Conservation (phyloP, 2,329 filamentous ascomycete species). For the Ophiognomonia clavigignenti-juglandacearum region DNA sequence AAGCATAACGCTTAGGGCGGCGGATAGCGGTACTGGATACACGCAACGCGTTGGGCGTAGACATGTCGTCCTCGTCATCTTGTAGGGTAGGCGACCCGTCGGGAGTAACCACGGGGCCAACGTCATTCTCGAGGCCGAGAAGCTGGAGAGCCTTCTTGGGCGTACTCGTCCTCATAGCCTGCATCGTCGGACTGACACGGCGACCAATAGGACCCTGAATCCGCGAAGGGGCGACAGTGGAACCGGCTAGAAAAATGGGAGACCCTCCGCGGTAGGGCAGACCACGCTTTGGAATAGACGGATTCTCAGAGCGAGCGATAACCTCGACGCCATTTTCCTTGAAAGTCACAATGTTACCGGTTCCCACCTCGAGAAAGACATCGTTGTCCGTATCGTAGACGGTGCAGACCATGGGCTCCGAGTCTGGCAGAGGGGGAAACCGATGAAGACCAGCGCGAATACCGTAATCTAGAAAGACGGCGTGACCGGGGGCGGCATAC, state of each 20-base stretch:
- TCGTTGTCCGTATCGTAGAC: slow-evolving; percentile 8
- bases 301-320: background rate
- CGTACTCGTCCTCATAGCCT: slow-evolving; percentile 8
- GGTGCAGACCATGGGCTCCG: slow-evolving; percentile 14
- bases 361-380: slow-evolving; percentile 11
- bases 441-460: slow-evolving; percentile 11
- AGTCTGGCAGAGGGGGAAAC: slow-evolving; percentile 13
- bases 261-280: background rate
- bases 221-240: slow-evolving; percentile 1
- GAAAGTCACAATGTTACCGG: slow-evolving; percentile 12
- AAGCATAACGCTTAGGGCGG: background rate
- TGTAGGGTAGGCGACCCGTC: background rate
- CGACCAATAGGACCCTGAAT: slow-evolving; percentile 4
- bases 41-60: slow-evolving; percentile 2
- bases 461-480: slow-evolving; percentile 13
- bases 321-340: slow-evolving; percentile 1
- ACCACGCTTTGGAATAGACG: background rate
- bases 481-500: slow-evolving; percentile 9
- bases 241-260: background rate
- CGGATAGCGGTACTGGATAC: background rate
- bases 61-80: background rate
- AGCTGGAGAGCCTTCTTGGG: slow-evolving; percentile 11
- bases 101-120: background rate
- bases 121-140: slow-evolving; percentile 2
- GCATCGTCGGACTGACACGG: slow-evolving; percentile 2